phyloP scores from a whole-genome alignment of 805 yeast species.

The Candida pseudofarinosa region DNA sequence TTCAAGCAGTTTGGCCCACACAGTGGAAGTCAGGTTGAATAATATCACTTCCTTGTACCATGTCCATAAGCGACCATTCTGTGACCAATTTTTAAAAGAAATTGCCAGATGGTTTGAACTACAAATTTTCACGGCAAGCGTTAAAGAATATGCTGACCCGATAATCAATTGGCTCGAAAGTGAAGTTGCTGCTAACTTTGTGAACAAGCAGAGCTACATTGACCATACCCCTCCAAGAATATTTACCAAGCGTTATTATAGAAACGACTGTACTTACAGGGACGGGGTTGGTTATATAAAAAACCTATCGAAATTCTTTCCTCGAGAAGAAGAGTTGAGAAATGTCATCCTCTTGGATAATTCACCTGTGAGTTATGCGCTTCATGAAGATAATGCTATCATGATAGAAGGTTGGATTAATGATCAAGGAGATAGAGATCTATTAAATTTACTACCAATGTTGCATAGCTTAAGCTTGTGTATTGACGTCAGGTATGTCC shows the following conservation, averaged over 20 bases:
- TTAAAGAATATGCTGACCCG: conserved; percentile 94
- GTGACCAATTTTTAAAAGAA: conserved; percentile 76
- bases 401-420: conserved; percentile 97
- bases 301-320: conserved; percentile 36
- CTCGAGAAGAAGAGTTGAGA: conserved; percentile 67
- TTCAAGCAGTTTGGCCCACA: conserved; percentile 41
- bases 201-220: conserved; percentile 5
- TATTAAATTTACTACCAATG: conserved; percentile 78
- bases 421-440: conserved; percentile 86
- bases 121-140: conserved; percentile 91
- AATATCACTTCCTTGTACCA: conserved; percentile 78
- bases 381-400: conserved; percentile 84
- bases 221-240: conserved; percentile 7
- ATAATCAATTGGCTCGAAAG: conserved; percentile 88
- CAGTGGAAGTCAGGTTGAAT: conserved; percentile 74
- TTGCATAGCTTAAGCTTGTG: conserved; percentile 71
- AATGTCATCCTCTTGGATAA: conserved; percentile 81
- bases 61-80: conserved; percentile 88
- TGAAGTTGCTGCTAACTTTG: conserved; percentile 32
- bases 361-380: conserved; percentile 84
- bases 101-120: conserved; percentile 85
- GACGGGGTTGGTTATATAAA: conserved; percentile 80
- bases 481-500: conserved; percentile 76
- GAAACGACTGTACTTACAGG: conserved; percentile 73
- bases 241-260: conserved; percentile 61